Evolutionary conservation across 2,329 filamentous ascomycete genomes (phyloP).

Genomic region (Alternaria sp.): DNA sequence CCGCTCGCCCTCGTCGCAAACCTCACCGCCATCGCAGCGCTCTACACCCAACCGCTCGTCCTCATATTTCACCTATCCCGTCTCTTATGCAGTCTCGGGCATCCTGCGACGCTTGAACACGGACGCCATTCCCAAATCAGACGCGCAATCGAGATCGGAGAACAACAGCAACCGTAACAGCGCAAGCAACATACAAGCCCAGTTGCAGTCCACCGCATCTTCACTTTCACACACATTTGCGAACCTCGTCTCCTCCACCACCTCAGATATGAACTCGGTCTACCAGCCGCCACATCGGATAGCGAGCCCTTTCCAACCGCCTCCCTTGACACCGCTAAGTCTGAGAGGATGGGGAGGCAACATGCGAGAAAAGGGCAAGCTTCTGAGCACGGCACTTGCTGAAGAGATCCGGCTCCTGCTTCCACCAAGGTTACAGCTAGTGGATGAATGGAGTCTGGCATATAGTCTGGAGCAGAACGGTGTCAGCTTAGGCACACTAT

Average conservation of each 20-base stretch:
- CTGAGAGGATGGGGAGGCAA: slow-evolving; percentile 70
- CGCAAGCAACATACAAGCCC: slow-evolving; percentile 22
- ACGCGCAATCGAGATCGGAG: slow-evolving; percentile 15
- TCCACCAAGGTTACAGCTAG: slow-evolving; percentile 83
- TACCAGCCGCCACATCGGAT: slow-evolving; percentile 68
- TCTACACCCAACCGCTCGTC: slow-evolving; percentile 36
- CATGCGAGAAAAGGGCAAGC: slow-evolving; percentile 65
- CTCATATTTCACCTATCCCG: slow-evolving; percentile 58
- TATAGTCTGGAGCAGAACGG: slow-evolving; percentile 95
- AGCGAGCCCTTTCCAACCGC: slow-evolving; percentile 82
- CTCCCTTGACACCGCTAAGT: slow-evolving; percentile 81
- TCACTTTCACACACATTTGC: slow-evolving; percentile 40
- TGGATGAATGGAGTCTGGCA: slow-evolving; percentile 82
- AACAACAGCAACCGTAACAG: slow-evolving; percentile 14
- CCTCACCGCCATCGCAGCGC: slow-evolving; percentile 13
- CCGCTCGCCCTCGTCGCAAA: slow-evolving; percentile 11
- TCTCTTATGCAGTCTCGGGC: slow-evolving; percentile 56
- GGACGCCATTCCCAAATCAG: slow-evolving; percentile 43
- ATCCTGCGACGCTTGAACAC: slow-evolving; percentile 56
- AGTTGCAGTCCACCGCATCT: slow-evolving; percentile 28
- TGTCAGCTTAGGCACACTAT: slow-evolving; percentile 84
- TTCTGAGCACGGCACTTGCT: slow-evolving; percentile 76
- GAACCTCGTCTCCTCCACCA: slow-evolving; percentile 45
- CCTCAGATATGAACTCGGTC: slow-evolving; percentile 61
- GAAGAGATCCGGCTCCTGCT: slow-evolving; percentile 93